Percentiles rank a stretch among this genome's conserved stretches.
Evolutionary conservation across 2,329 filamentous ascomycete species (phyloP).

Genomic region (Tricladium varicosporioides): DNA sequence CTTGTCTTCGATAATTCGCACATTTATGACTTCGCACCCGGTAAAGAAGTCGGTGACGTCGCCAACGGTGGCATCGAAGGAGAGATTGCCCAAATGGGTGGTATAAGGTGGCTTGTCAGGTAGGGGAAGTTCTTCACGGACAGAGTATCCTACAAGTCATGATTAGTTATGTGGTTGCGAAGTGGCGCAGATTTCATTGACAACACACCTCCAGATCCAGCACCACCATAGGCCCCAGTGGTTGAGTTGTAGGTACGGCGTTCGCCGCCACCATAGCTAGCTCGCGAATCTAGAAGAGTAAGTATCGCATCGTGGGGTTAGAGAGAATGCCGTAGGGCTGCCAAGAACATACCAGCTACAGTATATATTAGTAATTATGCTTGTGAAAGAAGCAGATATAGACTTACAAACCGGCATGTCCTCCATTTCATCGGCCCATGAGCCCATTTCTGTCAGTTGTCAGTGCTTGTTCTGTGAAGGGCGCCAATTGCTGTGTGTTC

Average conservation of each 20-base stretch:
- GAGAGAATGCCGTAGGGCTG: background rate
- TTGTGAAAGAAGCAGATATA: background rate
- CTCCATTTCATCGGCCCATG: slow-evolving; percentile 99
- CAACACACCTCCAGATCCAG: slow-evolving; percentile 30
- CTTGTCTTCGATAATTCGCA: slow-evolving; percentile 96
- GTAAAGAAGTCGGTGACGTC: slow-evolving; percentile 84
- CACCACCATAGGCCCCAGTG: slow-evolving; percentile 32
- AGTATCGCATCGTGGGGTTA: slow-evolving; percentile 9
- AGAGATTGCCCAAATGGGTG: slow-evolving; percentile 93
- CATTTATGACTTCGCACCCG: slow-evolving; percentile 81
- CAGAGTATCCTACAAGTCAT: slow-evolving; percentile 49
- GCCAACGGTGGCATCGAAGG: slow-evolving; percentile 85
- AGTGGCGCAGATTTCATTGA: slow-evolving; percentile 9
- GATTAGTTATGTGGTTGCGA: slow-evolving; percentile 15
- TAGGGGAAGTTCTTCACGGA: slow-evolving; percentile 77
- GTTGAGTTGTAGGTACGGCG: slow-evolving; percentile 33
- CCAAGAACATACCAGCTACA: slow-evolving; percentile 33
- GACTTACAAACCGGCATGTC: slow-evolving; percentile 50
- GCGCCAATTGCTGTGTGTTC: slow-evolving; percentile 37
- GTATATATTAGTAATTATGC: slow-evolving; percentile 26
- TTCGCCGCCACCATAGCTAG: slow-evolving; percentile 32
- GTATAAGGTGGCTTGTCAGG: slow-evolving; percentile 93
- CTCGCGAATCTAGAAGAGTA: slow-evolving; percentile 32
- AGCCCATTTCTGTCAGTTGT: slow-evolving; percentile 64
- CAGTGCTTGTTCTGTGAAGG: slow-evolving; percentile 39